Conservation (phyloP, 768 basidiomycete species). For the Auricularia auricula-judae region DNA sequence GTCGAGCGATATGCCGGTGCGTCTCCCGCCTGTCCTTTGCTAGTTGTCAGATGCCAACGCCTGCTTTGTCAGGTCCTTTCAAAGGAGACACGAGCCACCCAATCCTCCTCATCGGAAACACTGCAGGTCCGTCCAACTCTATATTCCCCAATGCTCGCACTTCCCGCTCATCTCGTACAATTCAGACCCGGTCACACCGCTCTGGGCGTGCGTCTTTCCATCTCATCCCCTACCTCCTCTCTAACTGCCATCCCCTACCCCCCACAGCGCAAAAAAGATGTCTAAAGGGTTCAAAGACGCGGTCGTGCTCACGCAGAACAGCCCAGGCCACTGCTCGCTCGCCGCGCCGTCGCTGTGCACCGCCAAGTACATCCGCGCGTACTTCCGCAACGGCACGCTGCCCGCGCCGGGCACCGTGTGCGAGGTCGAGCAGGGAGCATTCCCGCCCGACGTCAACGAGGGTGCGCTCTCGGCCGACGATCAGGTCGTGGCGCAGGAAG, state of each 20-base stretch:
- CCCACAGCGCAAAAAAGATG: conserved; percentile 4
- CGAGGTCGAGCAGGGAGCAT: conserved; percentile 9
- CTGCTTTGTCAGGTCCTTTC: conserved; percentile 22
- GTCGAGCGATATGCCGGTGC: conserved; percentile 6
- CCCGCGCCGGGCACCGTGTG: conserved; percentile 15
- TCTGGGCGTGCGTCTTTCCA: neutral
- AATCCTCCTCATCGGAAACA: conserved; percentile 30
- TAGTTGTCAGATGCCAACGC: neutral
- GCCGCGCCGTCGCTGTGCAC: conserved; percentile 13
- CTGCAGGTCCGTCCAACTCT: conserved; percentile 13
- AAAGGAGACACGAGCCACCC: conserved; percentile 28
- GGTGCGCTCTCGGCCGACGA: neutral
- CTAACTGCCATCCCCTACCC: neutral
- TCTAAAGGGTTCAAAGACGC: conserved; percentile 5
- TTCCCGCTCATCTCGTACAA: neutral
- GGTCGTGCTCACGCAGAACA: conserved; percentile 5
- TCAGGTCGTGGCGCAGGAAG: neutral
- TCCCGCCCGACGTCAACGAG: neutral
- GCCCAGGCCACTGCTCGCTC: conserved; percentile 10
- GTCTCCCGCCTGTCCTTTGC: conserved; percentile 7
- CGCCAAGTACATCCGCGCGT: conserved; percentile 12
- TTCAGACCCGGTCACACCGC: neutral
- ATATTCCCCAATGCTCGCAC: neutral
- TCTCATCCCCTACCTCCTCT: neutral
- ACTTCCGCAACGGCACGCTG: conserved; percentile 17